phyloP scores from a whole-genome alignment of 225 moss, liverwort and hornwort genomes.

The Ulota crispa region DNA sequence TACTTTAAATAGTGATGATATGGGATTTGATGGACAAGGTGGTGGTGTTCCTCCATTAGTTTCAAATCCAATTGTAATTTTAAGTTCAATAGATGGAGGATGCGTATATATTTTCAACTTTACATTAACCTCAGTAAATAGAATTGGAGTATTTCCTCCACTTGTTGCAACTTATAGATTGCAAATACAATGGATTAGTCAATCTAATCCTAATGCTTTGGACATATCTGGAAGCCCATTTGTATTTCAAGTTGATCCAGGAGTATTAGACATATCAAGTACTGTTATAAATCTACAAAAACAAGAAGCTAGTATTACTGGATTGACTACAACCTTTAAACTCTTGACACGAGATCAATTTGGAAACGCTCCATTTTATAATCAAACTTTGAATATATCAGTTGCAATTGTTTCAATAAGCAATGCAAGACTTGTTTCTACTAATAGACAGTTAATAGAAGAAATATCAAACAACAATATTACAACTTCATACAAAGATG shows the following conservation, averaged over 20 bases:
- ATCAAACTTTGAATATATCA: slow-evolving; percentile 56
- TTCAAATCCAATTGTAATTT: slow-evolving; percentile 15
- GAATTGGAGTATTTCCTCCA: slow-evolving; percentile 1
- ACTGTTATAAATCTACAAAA: slow-evolving; percentile 17
- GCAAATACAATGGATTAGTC: slow-evolving; percentile 1
- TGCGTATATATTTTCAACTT: slow-evolving; percentile 40
- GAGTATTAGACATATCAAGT: slow-evolving; percentile 24
- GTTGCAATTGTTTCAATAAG: background rate
- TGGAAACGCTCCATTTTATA: slow-evolving; percentile 55
- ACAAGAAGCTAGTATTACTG: slow-evolving; percentile 27
- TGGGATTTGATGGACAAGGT: slow-evolving; percentile 28
- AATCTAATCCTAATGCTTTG: background rate
- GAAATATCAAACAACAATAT: background rate
- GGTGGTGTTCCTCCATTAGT: slow-evolving; percentile 37
- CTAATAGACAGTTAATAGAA: accelerated
- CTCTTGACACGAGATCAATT: slow-evolving; percentile 41
- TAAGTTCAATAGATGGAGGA: slow-evolving; percentile 14
- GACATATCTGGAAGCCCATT: slow-evolving; percentile 35
- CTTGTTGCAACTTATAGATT: slow-evolving; percentile 6
- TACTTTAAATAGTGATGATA: slow-evolving; percentile 17
- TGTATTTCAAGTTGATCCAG: slow-evolving; percentile 13
- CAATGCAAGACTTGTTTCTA: background rate
- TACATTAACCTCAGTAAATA: slow-evolving; percentile 25
- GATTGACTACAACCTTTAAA: slow-evolving; percentile 46
- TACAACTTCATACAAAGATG: background rate